A percentile compares a stretch with the other conserved stretches of the same genome.
Conservation (phyloP, 2,329 filamentous ascomycete genomes). For the Fusarium austroafricanum region DNA sequence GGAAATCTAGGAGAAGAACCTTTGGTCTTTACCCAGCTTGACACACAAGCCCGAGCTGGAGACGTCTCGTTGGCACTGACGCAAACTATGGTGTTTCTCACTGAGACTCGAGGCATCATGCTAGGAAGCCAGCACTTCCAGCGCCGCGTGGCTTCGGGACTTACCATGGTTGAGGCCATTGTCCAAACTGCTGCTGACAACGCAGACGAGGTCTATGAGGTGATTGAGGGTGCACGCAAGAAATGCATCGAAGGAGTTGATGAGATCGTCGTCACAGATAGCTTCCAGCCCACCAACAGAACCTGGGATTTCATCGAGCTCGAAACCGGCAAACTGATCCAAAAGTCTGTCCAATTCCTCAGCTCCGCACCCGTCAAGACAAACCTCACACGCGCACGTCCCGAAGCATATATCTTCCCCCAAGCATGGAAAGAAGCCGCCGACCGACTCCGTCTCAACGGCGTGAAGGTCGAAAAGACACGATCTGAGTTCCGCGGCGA, state of each 20-base stretch:
- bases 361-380: slow-evolving; percentile 42
- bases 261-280: slow-evolving; percentile 45
- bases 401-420: slow-evolving; percentile 47
- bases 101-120: slow-evolving; percentile 46
- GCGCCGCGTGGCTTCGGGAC: slow-evolving; percentile 45
- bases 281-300: slow-evolving; percentile 31
- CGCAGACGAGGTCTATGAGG: slow-evolving; percentile 29
- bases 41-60: slow-evolving; percentile 41
- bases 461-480: slow-evolving; percentile 40
- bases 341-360: slow-evolving; percentile 41
- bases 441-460: slow-evolving; percentile 39
- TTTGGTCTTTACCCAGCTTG: slow-evolving; percentile 44
- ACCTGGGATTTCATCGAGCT: slow-evolving; percentile 46
- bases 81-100: slow-evolving; percentile 45
- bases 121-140: slow-evolving; percentile 50
- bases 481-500: slow-evolving; percentile 37
- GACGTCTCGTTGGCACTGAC: slow-evolving; percentile 44
- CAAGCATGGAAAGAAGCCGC: slow-evolving; percentile 42
- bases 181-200: slow-evolving; percentile 45
- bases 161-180: slow-evolving; percentile 43
- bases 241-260: slow-evolving; percentile 41
- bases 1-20: slow-evolving; percentile 26
- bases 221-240: slow-evolving; percentile 37
- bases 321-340: slow-evolving; percentile 39
- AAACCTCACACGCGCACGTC: slow-evolving; percentile 43